Evolutionary conservation across 768 basidiomycete genomes (phyloP).

Genomic region (Boletus huronensis): DNA sequence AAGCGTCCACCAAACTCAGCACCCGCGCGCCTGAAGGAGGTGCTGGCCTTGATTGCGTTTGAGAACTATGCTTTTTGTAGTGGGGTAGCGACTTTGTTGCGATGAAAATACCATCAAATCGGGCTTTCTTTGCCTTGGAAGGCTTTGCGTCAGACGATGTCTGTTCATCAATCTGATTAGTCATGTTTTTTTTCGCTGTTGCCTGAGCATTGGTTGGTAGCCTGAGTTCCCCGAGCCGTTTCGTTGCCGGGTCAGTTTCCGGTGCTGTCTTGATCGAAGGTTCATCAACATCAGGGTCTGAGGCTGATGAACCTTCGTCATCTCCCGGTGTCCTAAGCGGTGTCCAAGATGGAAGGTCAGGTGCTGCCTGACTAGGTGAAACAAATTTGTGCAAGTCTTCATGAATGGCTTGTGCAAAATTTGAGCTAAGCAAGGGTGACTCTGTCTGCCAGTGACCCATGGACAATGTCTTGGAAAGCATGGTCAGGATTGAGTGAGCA

Average conservation of each 20-base stretch:
- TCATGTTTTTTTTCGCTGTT: not conserved
- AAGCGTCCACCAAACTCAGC: slow-evolving; percentile 22
- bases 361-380: not conserved
- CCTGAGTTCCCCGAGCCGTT: not conserved
- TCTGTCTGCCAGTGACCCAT: slow-evolving; percentile 4
- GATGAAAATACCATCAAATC: slow-evolving; percentile 27
- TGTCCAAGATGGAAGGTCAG: slow-evolving; percentile 28
- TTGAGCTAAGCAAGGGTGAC: not conserved
- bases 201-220: not conserved
- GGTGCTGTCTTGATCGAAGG: not conserved
- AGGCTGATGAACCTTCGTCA: not conserved
- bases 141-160: not conserved
- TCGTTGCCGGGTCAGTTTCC: not conserved
- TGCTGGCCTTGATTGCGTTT: not conserved
- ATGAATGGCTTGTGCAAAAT: not conserved
- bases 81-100: slow-evolving; percentile 1
- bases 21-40: not conserved
- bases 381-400: not conserved
- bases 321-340: not conserved
- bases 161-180: not conserved
- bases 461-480: slow-evolving; percentile 9
- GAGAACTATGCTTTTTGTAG: not conserved
- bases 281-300: slow-evolving; percentile 13
- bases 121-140: slow-evolving; percentile 12
- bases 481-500: slow-evolving; percentile 1